Evolutionary conservation across 2,329 filamentous ascomycete genomes (phyloP), one percentile per base, ranked within the genome.

Genomic region (Xylariomycetidae sp.): DNA sequence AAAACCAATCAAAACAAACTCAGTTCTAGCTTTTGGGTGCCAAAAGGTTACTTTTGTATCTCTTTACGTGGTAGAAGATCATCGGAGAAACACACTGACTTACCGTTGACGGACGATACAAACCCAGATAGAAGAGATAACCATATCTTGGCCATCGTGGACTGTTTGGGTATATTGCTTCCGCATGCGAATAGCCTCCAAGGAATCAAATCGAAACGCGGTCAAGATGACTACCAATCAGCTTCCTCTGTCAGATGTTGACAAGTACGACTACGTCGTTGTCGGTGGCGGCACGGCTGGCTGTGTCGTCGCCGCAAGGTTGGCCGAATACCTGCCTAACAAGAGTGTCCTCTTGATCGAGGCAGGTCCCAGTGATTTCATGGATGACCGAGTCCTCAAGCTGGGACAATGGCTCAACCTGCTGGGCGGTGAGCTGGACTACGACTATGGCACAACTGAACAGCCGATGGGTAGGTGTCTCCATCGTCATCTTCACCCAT

Each of bases 401-500:
- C 74, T 94, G 48, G 88, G 88, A 55, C 81, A 94, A 63, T 94
- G 88, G 88, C 70, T 94, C 44, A 79, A 74, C 45, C 70, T 95
- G 31, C 77, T 95, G 17, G 88, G 88, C 44, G 86, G 87, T 54
- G 80, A 94, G 55, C 75, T 94, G 41, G 88, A 95, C 66, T 94
- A 90, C 62, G 88, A 94, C 63, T 94, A 94, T 63, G 77, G 77
- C 53, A 94, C 88, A 25, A 87, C 81, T 30, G 87, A 94, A 64
- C 88, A 95, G 68, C 88, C 88, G 44, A 92, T 79, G 67, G 74
- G 73, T 74, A 65, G 51, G 61, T 60, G 22, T 30, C 29, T 27
- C 16, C 26, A 19, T 32, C 25, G 27, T 32, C 9, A 22, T 14
- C 8, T 30, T 32, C 25, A 25, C 27, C 9, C 17, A 39, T 26